Conservation (phyloP, 2,329 filamentous ascomycete species). For the Sporothrix brasiliensis region DNA sequence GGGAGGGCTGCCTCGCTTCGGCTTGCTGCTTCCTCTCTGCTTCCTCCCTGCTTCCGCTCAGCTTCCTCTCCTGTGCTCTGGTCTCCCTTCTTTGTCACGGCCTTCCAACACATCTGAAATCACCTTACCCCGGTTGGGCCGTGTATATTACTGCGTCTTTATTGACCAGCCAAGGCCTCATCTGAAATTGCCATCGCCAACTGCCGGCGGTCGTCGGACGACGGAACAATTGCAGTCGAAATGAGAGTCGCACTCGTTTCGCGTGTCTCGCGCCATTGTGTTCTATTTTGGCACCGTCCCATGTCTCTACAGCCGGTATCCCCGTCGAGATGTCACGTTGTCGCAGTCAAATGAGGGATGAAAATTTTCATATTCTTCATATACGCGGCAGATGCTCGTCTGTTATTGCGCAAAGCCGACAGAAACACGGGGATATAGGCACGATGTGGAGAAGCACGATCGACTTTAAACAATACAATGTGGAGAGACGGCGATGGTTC, state of each 20-base stretch:
- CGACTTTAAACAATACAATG: not conserved
- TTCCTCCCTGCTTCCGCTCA: not conserved
- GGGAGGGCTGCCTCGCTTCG: not conserved
- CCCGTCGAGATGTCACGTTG: not conserved
- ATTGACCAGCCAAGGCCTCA: not conserved
- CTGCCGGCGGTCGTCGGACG: not conserved
- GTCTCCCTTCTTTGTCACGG: not conserved
- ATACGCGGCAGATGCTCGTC: not conserved
- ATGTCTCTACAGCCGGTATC: not conserved
- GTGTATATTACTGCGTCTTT: not conserved
- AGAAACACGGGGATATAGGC: slow-evolving; percentile 16
- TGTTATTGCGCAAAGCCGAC: not conserved
- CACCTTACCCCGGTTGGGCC: slow-evolving; percentile 19
- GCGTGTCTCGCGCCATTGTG: not conserved
- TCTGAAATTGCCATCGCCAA: slow-evolving; percentile 1
- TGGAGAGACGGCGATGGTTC: not conserved
- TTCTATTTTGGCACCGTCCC: not conserved
- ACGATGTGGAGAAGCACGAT: not conserved
- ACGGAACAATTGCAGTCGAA: not conserved
- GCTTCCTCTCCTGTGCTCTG: not conserved
- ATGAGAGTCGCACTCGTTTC: not conserved
- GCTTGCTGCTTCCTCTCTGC: not conserved
- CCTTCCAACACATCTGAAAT: not conserved
- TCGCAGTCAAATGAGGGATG: too few relatives aligned
- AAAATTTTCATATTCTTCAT: too few relatives aligned